Evolutionary conservation across 345 rosid genomes (phyloP).

Genomic region (Eucalyptus erythrocorys): DNA sequence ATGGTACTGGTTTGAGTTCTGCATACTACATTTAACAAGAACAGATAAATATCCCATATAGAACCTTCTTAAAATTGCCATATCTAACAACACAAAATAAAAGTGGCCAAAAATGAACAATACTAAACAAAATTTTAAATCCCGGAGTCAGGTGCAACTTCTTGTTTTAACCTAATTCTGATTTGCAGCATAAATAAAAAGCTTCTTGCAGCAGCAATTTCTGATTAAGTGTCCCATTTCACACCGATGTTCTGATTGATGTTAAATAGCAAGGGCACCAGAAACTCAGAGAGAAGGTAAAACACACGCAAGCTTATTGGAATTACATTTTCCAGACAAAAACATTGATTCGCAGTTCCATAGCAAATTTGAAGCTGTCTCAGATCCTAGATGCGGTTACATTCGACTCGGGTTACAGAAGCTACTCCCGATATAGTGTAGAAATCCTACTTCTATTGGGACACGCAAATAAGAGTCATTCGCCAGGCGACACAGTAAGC

Average conservation of each 20-base stretch:
- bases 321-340: background rate
- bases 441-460: background rate
- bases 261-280: background rate
- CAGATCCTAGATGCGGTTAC: background rate
- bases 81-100: background rate
- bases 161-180: background rate
- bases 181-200: background rate
- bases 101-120: background rate
- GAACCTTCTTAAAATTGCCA: background rate
- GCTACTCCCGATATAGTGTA: background rate
- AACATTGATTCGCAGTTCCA: background rate
- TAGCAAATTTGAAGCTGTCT: background rate
- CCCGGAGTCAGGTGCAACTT: background rate
- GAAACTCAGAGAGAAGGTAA: background rate
- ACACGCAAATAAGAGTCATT: background rate
- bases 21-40: conserved; percentile 53
- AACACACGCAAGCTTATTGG: background rate
- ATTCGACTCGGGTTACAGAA: background rate
- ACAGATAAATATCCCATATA: background rate
- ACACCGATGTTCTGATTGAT: background rate
- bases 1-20: conserved; percentile 92
- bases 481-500: background rate
- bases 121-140: background rate
- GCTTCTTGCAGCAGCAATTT: background rate
- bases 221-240: background rate